These are phyloP conservation scores for Penicillium olsonii DNA, from an alignment of 2,329 filamentous ascomycete species.

Conservation along the genomic window DNA sequence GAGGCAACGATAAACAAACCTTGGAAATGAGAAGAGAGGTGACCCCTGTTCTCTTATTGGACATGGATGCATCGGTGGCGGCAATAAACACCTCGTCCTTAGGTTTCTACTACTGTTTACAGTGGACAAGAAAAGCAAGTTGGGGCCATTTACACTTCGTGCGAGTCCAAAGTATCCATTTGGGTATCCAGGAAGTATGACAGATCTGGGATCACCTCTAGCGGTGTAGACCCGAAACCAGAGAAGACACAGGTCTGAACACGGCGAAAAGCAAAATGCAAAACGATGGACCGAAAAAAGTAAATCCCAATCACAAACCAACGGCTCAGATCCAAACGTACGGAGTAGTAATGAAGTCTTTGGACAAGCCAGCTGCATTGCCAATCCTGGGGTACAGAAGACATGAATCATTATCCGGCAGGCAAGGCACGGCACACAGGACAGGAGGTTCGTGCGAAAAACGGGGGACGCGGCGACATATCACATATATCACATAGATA, in stretches of 20 bases:
- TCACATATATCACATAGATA: too few relatives aligned
- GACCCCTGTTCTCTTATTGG: background rate
- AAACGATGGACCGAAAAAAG: background rate
- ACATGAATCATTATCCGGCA: constrained; percentile 8
- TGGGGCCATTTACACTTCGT: constrained; percentile 1
- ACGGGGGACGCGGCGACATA: background rate
- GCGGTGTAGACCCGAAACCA: constrained; percentile 10
- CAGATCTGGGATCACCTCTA: constrained; percentile 7
- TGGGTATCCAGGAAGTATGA: background rate
- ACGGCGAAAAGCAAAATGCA: background rate
- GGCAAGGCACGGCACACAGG: constrained; percentile 7
- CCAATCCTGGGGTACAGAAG: constrained; percentile 23
- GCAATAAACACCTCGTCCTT: background rate
- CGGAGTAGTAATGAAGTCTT: background rate
- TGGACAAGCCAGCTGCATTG: constrained; percentile 16
- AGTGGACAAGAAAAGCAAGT: too few relatives aligned
- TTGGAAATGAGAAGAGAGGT: background rate
- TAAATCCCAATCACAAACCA: background rate
- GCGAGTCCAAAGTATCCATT: background rate
- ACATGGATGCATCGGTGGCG: constrained; percentile 5
- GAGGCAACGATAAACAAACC: background rate
- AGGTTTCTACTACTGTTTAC: constrained; percentile 5
- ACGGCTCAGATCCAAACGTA: constrained; percentile 1
- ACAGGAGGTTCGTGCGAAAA: background rate
- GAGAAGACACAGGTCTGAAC: background rate